Evolutionary conservation across 129 eudicot species (phyloP).

Genomic region (Sambucus nigra): DNA sequence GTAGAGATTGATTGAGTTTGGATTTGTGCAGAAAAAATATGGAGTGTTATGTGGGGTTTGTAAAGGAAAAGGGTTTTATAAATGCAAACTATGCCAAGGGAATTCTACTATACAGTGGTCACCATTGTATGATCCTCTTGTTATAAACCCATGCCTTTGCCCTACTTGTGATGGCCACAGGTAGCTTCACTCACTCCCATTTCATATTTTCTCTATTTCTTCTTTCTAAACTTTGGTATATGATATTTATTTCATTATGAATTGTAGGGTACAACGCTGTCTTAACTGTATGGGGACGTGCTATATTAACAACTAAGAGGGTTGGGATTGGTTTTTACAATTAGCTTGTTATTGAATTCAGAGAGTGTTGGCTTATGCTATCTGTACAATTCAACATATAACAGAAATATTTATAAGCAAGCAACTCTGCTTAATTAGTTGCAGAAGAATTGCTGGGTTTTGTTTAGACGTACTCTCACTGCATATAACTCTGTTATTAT

Average conservation of each 20-base stretch:
- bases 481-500: no score
- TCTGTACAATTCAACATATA: no score
- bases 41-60: slow-evolving; percentile 44
- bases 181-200: slow-evolving; percentile 18
- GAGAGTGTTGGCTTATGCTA: no score
- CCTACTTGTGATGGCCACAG: slow-evolving; percentile 91
- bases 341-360: no score
- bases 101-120: slow-evolving; percentile 72
- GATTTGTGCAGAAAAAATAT: slow-evolving; percentile 21
- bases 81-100: slow-evolving; percentile 70
- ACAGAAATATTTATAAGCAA: no score
- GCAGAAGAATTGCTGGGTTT: no score
- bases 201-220: neutral
- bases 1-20: neutral
- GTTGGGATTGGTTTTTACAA: no score
- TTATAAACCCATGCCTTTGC: slow-evolving; percentile 69
- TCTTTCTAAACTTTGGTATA: neutral
- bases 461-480: no score
- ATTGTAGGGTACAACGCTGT: slow-evolving; percentile 68
- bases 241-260: slow-evolving; percentile 1
- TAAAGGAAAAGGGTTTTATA: slow-evolving; percentile 58
- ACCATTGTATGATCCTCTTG: slow-evolving; percentile 68
- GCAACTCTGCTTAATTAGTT: no score
- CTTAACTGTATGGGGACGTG: slow-evolving; percentile 87
- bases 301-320: no score